A percentile compares a stretch with the other conserved stretches of the same genome.
Conservation (phyloP, 352 stramenopile species). For the Globisporangium okanoganense region DNA sequence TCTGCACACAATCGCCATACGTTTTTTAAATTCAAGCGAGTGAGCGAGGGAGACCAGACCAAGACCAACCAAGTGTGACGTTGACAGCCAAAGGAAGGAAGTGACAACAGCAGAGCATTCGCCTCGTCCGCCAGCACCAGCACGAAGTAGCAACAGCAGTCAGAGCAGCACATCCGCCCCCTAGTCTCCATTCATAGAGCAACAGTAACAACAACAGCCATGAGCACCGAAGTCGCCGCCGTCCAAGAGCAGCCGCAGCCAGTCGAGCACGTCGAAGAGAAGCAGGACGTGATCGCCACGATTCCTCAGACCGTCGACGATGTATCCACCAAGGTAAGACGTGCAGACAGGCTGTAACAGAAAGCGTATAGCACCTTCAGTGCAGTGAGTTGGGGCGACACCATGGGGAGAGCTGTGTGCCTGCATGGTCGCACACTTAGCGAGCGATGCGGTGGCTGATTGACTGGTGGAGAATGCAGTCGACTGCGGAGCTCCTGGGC, state of each 20-base stretch:
- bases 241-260: constrained; percentile 27
- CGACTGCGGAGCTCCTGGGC: not conserved
- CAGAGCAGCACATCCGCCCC: not conserved
- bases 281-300: constrained; percentile 21
- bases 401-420: not conserved
- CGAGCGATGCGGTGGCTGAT: not conserved
- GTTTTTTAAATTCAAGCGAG: too few relatives aligned
- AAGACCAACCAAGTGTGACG: constrained; percentile 24
- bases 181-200: constrained; percentile 3
- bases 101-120: constrained; percentile 6
- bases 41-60: constrained; percentile 9
- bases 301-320: constrained; percentile 39
- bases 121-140: constrained; percentile 5
- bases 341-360: not conserved
- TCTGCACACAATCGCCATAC: too few relatives aligned
- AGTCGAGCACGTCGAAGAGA: constrained; percentile 28
- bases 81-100: constrained; percentile 10
- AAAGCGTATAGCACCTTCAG: not conserved
- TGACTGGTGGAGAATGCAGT: constrained; percentile 6
- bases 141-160: not conserved
- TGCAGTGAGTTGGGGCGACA: not conserved
- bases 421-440: not conserved
- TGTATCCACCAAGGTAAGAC: constrained; percentile 57
- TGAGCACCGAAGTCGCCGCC: constrained; percentile 33
- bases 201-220: constrained; percentile 14